phyloP scores from a whole-genome alignment of 2,329 filamentous ascomycete genomes.

The Neonectria magnoliae region DNA sequence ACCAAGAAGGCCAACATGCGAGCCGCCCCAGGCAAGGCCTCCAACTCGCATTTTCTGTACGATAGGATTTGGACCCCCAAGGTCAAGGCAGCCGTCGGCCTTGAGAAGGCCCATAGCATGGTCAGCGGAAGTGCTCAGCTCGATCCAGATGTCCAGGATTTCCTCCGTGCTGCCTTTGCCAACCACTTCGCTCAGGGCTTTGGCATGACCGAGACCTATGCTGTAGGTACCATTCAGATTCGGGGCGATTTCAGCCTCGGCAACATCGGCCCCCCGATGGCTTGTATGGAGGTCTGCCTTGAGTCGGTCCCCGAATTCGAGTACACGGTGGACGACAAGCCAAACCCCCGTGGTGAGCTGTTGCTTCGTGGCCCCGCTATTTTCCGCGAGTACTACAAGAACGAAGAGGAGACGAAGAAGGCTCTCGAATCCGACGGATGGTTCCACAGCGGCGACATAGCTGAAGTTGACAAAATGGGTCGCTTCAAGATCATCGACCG shows the following conservation, averaged over 20 bases:
- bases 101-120: conserved; percentile 78
- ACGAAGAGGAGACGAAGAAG: conserved; percentile 86
- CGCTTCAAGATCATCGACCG: conserved; percentile 95
- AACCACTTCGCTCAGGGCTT: conserved; percentile 88
- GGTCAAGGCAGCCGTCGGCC: conserved; percentile 82
- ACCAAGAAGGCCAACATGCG: conserved; percentile 84
- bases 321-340: conserved; percentile 87
- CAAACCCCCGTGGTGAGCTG: conserved; percentile 89
- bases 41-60: conserved; percentile 80
- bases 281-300: conserved; percentile 79
- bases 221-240: conserved; percentile 76
- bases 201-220: conserved; percentile 93
- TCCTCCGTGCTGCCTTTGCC: conserved; percentile 84
- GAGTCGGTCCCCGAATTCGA: conserved; percentile 94
- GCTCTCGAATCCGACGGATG: conserved; percentile 87
- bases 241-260: conserved; percentile 77
- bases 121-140: conserved; percentile 91
- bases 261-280: conserved; percentile 81
- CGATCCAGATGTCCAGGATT: conserved; percentile 87
- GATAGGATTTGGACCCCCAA: conserved; percentile 93
- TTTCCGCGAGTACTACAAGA: conserved; percentile 91
- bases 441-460: conserved; percentile 97
- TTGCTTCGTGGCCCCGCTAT: conserved; percentile 82
- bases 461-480: conserved; percentile 82
- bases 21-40: conserved; percentile 76